Conservation (phyloP, 2,329 filamentous ascomycete species). For the Nigrospora oryzae region DNA sequence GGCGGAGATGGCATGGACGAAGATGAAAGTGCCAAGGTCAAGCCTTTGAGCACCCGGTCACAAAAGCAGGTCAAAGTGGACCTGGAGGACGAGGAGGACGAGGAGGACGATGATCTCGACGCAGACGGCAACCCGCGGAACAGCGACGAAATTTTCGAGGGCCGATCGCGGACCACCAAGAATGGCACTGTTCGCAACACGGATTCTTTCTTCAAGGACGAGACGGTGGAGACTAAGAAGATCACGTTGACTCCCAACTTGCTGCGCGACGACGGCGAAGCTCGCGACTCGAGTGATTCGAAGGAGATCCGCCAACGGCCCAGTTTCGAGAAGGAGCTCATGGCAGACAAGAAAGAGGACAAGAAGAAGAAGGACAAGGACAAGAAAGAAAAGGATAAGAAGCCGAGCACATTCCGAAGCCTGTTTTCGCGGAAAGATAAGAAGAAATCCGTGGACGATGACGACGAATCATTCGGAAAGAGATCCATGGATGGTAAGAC, state of each 20-base stretch:
- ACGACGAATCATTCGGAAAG: conserved; percentile 54
- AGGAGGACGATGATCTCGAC: conserved; percentile 6
- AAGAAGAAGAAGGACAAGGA: conserved; percentile 60
- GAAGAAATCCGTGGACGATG: conserved; percentile 47
- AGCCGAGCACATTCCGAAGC: conserved; percentile 39
- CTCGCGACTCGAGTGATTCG: conserved; percentile 31
- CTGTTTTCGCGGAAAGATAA: conserved; percentile 57
- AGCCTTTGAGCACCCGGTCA: conserved; percentile 42
- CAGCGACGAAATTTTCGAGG: conserved; percentile 61
- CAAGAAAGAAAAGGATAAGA: conserved; percentile 34
- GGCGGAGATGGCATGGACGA: conserved; percentile 23
- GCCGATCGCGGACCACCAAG: conserved; percentile 54
- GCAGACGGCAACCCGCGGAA: conserved; percentile 22
- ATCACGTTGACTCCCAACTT: conserved; percentile 93
- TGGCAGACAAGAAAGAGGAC: conserved; percentile 46
- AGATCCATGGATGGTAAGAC: conserved; percentile 33
- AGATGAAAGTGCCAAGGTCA: conserved; percentile 46
- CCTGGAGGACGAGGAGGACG: conserved; percentile 16
- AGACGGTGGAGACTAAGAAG: conserved; percentile 90
- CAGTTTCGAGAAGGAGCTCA: conserved; percentile 44
- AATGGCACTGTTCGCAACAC: conserved; percentile 86
- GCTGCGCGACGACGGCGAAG: conserved; percentile 66
- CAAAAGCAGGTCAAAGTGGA: conserved; percentile 30
- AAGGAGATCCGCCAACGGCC: conserved; percentile 41
- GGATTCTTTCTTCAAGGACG: conserved; percentile 96